A percentile compares a stretch with the other conserved stretches of the same genome.
These are phyloP conservation scores for Cupressus sempervirens DNA, from an alignment of 75 land plant genomes.

Conservation along the genomic window DNA sequence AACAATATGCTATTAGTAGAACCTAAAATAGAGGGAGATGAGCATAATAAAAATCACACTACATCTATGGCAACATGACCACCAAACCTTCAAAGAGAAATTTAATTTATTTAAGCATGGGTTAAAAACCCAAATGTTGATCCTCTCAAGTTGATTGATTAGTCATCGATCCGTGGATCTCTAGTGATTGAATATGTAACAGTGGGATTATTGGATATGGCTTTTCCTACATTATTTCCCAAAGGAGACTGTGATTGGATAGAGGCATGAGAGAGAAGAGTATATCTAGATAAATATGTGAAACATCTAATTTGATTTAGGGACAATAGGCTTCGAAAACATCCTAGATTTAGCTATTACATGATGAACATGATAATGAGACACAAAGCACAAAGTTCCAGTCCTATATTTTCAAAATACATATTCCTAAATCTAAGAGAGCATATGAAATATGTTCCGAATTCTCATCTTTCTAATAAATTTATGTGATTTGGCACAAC, in stretches of 20 bases:
- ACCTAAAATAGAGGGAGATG: too few species aligned
- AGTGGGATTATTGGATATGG: too few species aligned
- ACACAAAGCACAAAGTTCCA: neutral
- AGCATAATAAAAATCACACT: too few species aligned
- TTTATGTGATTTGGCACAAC: neutral
- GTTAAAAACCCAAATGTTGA: too few species aligned
- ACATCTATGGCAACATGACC: too few species aligned
- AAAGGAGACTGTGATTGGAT: neutral
- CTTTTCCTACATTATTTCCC: neutral
- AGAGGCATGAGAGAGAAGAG: neutral
- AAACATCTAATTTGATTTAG: neutral
- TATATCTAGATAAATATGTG: neutral
- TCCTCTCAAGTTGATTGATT: too few species aligned
- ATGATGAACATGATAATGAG: neutral
- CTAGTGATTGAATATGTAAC: too few species aligned
- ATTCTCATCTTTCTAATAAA: neutral
- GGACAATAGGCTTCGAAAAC: neutral
- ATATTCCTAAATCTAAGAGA: neutral
- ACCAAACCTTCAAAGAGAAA: too few species aligned
- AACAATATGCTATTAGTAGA: too few species aligned
- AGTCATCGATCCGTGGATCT: too few species aligned
- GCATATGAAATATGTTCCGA: neutral
- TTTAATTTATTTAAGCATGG: too few species aligned
- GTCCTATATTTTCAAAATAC: neutral
- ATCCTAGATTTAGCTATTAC: neutral